phyloP scores from a whole-genome alignment of 2,329 filamentous ascomycete genomes.

The Fusarium sp. region DNA sequence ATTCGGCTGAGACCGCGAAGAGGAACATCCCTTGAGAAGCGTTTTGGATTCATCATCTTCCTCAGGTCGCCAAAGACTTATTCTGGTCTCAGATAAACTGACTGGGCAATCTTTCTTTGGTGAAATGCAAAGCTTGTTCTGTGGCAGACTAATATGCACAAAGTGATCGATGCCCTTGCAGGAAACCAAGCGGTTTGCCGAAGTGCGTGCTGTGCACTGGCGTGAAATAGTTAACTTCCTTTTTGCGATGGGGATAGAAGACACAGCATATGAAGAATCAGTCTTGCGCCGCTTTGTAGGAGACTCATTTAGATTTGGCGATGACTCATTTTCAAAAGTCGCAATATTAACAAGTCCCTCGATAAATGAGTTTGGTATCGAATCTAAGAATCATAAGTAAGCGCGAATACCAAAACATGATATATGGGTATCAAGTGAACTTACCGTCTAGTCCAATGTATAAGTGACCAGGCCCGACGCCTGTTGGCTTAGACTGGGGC shows the following conservation, averaged over 20 bases:
- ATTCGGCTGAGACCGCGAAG: constrained; percentile 41
- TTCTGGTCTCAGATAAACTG: constrained; percentile 13
- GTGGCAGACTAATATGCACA: constrained; percentile 31
- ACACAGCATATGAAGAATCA: constrained; percentile 10
- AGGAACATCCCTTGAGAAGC: neutral
- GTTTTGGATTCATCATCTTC: constrained; percentile 26
- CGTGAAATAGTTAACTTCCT: constrained; percentile 48
- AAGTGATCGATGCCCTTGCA: constrained; percentile 41
- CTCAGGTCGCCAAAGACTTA: constrained; percentile 46
- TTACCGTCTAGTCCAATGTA: constrained; percentile 46
- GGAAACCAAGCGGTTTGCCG: constrained; percentile 12
- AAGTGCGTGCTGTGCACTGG: constrained; percentile 29
- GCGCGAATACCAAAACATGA: neutral
- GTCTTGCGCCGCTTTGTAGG: constrained; percentile 52
- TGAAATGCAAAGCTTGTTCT: constrained; percentile 31
- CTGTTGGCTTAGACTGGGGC: constrained; percentile 18
- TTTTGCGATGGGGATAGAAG: constrained; percentile 47
- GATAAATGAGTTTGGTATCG: constrained; percentile 43
- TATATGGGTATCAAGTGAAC: constrained; percentile 26
- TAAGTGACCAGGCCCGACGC: neutral
- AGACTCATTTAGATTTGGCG: constrained; percentile 27
- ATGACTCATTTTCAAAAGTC: constrained; percentile 23
- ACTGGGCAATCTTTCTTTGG: constrained; percentile 26
- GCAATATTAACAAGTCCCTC: constrained; percentile 43
- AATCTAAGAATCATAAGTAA: constrained; percentile 36